A percentile compares a stretch with the other conserved stretches of the same genome.
These are phyloP conservation scores for Trichoderma virens DNA, from an alignment of 495 filamentous ascomycete species.

Conservation along the genomic window DNA sequence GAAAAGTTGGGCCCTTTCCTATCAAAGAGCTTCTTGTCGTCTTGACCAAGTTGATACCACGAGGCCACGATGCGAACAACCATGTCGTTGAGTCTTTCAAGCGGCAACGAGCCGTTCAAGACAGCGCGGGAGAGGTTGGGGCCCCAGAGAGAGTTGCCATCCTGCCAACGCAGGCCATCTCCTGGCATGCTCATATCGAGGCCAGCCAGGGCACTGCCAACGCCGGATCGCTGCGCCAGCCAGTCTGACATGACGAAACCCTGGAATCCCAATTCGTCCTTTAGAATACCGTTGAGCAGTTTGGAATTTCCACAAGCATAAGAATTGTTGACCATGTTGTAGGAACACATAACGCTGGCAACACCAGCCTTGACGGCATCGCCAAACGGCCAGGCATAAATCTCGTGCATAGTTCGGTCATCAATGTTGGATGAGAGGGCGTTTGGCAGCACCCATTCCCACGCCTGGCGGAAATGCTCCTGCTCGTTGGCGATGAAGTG, in stretches of 20 bases:
- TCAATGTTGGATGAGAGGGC: slow-evolving; percentile 71
- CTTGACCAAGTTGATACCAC: slow-evolving; percentile 88
- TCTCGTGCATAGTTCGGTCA: slow-evolving; percentile 67
- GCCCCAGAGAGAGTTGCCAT: slow-evolving; percentile 78
- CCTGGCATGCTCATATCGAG: slow-evolving; percentile 91
- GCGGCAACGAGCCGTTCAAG: slow-evolving; percentile 74
- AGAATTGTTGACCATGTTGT: slow-evolving; percentile 78
- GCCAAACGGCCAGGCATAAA: slow-evolving; percentile 79
- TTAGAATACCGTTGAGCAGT: slow-evolving; percentile 72
- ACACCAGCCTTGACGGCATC: slow-evolving; percentile 73
- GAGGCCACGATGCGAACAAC: slow-evolving; percentile 81
- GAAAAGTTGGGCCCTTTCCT: slow-evolving; percentile 81
- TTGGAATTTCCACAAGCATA: slow-evolving; percentile 74
- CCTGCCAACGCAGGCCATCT: slow-evolving; percentile 68
- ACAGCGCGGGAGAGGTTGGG: slow-evolving; percentile 65
- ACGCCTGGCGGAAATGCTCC: slow-evolving; percentile 56
- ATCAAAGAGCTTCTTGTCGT: slow-evolving; percentile 57
- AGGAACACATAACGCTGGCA: slow-evolving; percentile 72
- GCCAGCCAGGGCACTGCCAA: slow-evolving; percentile 68
- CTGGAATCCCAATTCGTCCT: slow-evolving; percentile 83
- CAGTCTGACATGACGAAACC: slow-evolving; percentile 83
- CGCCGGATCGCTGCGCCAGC: slow-evolving; percentile 74
- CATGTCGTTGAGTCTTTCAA: slow-evolving; percentile 88
- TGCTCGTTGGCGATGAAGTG: slow-evolving; percentile 29
- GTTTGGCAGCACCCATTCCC: slow-evolving; percentile 66